Percentiles rank a stretch among this genome's conserved stretches.
Evolutionary conservation across 345 rosid species (phyloP).

Genomic region (Psidium guajava): DNA sequence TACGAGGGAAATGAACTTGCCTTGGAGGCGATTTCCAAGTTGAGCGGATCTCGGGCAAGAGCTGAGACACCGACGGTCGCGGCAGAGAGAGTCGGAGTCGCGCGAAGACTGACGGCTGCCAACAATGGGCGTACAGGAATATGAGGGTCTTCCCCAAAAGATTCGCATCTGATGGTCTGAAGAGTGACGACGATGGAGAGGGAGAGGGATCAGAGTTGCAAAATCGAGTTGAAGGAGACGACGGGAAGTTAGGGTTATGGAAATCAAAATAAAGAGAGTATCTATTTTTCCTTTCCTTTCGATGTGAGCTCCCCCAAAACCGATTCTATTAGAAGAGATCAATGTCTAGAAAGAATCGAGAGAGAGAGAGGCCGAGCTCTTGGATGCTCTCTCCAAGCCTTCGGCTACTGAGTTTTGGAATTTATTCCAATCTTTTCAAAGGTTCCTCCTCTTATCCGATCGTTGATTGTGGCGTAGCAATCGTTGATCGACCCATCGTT

Average conservation of each 20-base stretch:
- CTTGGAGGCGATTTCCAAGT: slow-evolving; percentile 74
- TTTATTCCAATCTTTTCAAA: too few relatives aligned
- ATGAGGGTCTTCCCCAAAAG: slow-evolving; percentile 47
- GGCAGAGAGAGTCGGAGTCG: slow-evolving; percentile 30
- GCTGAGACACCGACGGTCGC: slow-evolving; percentile 59
- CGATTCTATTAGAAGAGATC: too few relatives aligned
- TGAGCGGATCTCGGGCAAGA: slow-evolving; percentile 59
- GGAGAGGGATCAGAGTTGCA: background rate
- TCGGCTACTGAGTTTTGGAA: too few relatives aligned
- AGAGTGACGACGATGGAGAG: background rate
- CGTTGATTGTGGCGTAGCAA: background rate
- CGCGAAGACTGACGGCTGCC: slow-evolving; percentile 27
- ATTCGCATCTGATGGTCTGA: background rate
- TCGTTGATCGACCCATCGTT: background rate
- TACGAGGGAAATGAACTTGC: slow-evolving; percentile 5
- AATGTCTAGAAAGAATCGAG: too few relatives aligned
- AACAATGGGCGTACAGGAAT: slow-evolving; percentile 31
- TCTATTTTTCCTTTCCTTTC: too few relatives aligned
- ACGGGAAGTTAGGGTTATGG: too few relatives aligned
- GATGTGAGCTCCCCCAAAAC: too few relatives aligned
- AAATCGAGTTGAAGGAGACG: too few relatives aligned
- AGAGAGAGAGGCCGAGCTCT: too few relatives aligned
- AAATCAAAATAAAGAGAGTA: too few relatives aligned
- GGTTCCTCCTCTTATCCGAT: background rate
- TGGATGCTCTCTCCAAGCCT: too few relatives aligned